These are phyloP conservation scores for Akebia trifoliata DNA, from an alignment of 164 flowering plant species.

Conservation along the genomic window DNA sequence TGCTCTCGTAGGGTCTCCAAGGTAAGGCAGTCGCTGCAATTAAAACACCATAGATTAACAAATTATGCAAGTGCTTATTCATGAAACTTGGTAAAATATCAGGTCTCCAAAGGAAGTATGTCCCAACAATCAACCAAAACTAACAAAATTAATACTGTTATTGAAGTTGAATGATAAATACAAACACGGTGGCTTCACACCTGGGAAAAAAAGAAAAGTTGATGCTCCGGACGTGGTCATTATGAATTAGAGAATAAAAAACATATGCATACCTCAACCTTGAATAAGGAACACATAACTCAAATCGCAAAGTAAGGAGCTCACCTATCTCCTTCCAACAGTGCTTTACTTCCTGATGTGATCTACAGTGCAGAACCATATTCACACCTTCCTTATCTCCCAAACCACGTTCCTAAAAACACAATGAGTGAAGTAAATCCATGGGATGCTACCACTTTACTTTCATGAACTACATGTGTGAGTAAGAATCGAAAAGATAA, in stretches of 20 bases:
- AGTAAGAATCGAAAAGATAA: not conserved
- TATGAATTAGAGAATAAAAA: not conserved
- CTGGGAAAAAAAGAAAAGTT: too few species aligned
- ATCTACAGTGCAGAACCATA: conserved; percentile 33
- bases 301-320: not conserved
- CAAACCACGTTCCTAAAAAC: conserved; percentile 24
- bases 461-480: not conserved
- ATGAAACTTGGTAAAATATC: not conserved
- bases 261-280: not conserved
- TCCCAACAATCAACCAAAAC: too few species aligned
- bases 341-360: conserved; percentile 17
- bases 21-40: conserved; percentile 34
- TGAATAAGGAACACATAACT: not conserved
- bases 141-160: not conserved
- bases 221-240: not conserved
- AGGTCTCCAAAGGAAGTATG: too few species aligned
- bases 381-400: conserved; percentile 53
- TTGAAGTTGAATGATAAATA: too few species aligned
- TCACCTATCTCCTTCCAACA: conserved; percentile 51
- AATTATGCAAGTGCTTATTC: not conserved
- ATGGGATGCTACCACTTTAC: not conserved
- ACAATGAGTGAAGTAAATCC: not conserved
- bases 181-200: too few species aligned
- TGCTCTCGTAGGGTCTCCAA: conserved; percentile 34
- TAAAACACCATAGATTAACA: not conserved